These are phyloP conservation scores for Typha latifolia DNA, from an alignment of 176 grass and related monocot genomes.

Conservation along the genomic window DNA sequence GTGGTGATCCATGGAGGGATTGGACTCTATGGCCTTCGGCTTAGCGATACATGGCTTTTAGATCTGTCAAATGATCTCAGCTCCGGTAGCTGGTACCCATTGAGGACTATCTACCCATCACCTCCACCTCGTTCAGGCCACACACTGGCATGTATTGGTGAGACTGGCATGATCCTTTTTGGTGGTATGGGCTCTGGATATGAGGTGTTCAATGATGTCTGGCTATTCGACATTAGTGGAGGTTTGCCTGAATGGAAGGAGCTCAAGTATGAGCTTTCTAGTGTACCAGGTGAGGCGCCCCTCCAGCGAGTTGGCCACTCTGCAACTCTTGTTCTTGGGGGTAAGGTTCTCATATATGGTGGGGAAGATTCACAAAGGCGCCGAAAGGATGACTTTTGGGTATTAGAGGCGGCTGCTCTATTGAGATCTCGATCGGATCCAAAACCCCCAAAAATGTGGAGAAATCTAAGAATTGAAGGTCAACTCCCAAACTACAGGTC, in stretches of 20 bases:
- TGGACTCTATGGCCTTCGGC: slow-evolving; percentile 48
- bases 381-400: slow-evolving; percentile 91
- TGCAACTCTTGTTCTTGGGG: slow-evolving; percentile 51
- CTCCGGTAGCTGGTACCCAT: slow-evolving; percentile 63
- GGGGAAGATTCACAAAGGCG: slow-evolving; percentile 76
- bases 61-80: slow-evolving; percentile 56
- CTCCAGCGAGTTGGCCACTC: slow-evolving; percentile 84
- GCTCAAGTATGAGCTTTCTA: slow-evolving; percentile 46
- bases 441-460: slow-evolving; percentile 62
- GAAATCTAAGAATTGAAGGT: slow-evolving; percentile 52
- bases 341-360: slow-evolving; percentile 87
- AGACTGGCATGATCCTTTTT: slow-evolving; percentile 59
- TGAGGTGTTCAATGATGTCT: slow-evolving; percentile 94
- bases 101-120: slow-evolving; percentile 29
- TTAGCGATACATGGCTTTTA: slow-evolving; percentile 88
- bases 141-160: slow-evolving; percentile 71
- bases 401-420: slow-evolving; percentile 56
- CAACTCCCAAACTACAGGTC: slow-evolving; percentile 59
- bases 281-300: slow-evolving; percentile 55
- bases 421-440: slow-evolving; percentile 39
- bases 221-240: slow-evolving; percentile 62
- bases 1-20: slow-evolving; percentile 84
- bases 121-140: slow-evolving; percentile 81
- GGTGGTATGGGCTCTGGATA: slow-evolving; percentile 78
- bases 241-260: slow-evolving; percentile 77